Conservation (phyloP, 2,329 filamentous ascomycete genomes). For the Neocucurbitaria cava region DNA sequence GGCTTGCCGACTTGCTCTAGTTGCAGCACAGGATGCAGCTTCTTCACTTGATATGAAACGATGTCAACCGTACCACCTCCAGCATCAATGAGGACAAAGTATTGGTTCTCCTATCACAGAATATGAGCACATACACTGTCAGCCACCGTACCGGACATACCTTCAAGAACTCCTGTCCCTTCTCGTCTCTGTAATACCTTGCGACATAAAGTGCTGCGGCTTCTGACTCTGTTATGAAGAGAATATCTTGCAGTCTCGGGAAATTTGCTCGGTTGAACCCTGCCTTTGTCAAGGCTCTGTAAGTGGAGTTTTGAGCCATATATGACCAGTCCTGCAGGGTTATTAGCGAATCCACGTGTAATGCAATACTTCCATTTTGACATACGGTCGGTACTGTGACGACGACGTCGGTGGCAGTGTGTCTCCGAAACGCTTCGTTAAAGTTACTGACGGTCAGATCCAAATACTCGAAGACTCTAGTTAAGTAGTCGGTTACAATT, state of each 20-base stretch:
- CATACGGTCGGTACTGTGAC: conserved; percentile 32
- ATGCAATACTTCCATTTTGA: not conserved
- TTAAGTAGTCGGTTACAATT: conserved; percentile 38
- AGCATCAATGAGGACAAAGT: conserved; percentile 26
- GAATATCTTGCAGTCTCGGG: conserved; percentile 27
- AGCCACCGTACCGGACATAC: not conserved
- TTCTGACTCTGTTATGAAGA: conserved; percentile 38
- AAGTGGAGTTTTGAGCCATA: conserved; percentile 37
- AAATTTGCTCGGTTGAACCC: conserved; percentile 36
- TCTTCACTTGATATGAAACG: conserved; percentile 25
- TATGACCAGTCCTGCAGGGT: conserved; percentile 34
- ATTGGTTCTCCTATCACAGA: conserved; percentile 9
- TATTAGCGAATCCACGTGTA: not conserved
- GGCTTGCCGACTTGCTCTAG: conserved; percentile 19
- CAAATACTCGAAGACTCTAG: conserved; percentile 25
- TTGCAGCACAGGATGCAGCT: conserved; percentile 18
- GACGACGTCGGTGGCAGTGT: conserved; percentile 36
- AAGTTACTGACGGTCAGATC: conserved; percentile 17
- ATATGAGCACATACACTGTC: too few species aligned
- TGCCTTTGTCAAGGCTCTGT: conserved; percentile 29
- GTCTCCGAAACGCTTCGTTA: conserved; percentile 2
- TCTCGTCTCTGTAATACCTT: conserved; percentile 22
- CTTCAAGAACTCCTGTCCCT: conserved; percentile 17
- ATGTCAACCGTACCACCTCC: conserved; percentile 32
- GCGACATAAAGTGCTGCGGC: conserved; percentile 40